phyloP scores from a whole-genome alignment of 768 basidiomycete genomes.

The Phlebiopsis gigantea region DNA sequence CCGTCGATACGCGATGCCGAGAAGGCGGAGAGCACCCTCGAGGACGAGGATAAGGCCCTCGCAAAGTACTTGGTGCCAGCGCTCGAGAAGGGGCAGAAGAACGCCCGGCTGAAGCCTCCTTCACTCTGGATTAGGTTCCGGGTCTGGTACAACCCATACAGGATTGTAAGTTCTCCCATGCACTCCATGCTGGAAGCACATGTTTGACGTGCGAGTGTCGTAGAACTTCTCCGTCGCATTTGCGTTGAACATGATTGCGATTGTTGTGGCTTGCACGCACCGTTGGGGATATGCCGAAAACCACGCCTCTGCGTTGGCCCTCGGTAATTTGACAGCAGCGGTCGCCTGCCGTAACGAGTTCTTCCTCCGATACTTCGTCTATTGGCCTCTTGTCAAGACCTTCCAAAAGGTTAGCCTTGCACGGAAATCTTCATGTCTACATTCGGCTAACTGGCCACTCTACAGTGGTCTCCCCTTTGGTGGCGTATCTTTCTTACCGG shows the following conservation, averaged over 20 bases:
- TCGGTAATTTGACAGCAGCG: constrained; percentile 67
- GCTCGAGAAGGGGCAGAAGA: constrained; percentile 14
- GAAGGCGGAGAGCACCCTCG: constrained; percentile 8
- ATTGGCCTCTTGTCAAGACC: constrained; percentile 60
- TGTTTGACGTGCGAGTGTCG: too few species aligned
- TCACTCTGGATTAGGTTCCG: constrained; percentile 9
- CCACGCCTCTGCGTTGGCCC: constrained; percentile 65
- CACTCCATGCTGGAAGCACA: not conserved
- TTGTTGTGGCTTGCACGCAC: constrained; percentile 46
- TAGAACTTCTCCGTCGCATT: constrained; percentile 51
- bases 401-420: constrained; percentile 58
- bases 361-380: constrained; percentile 63
- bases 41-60: constrained; percentile 7
- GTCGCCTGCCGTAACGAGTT: constrained; percentile 79
- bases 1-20: constrained; percentile 10
- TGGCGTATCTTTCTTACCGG: constrained; percentile 71
- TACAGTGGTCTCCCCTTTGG: constrained; percentile 68
- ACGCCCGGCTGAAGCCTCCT: constrained; percentile 7
- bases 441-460: not conserved
- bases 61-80: constrained; percentile 11
- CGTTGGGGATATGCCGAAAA: constrained; percentile 61
- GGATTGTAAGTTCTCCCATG: constrained; percentile 4
- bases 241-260: constrained; percentile 50
- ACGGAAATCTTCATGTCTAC: not conserved
- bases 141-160: constrained; percentile 14